A percentile compares a stretch with the other conserved stretches of the same genome.
Conservation (phyloP, 106 monocot genomes). For the Hemerocallis citrina region DNA sequence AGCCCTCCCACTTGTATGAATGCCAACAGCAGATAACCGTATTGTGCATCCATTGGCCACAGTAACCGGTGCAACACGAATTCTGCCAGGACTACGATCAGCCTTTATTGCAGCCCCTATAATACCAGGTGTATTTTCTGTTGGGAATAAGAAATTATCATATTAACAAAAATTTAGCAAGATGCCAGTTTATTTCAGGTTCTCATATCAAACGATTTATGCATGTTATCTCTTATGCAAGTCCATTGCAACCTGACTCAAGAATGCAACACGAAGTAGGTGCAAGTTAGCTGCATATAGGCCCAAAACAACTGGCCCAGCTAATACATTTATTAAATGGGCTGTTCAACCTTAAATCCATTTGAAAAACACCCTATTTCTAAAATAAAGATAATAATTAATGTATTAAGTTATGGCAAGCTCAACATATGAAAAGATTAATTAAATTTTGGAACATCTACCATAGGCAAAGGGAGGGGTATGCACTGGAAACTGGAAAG, state of each 20-base stretch:
- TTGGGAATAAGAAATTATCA: constrained; percentile 5
- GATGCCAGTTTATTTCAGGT: not conserved
- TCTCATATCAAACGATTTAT: not conserved
- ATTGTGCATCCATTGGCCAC: constrained; percentile 68
- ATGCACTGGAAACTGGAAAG: no score
- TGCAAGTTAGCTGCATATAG: not conserved
- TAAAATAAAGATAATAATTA: no score
- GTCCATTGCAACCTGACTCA: not conserved
- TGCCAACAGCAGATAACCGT: constrained; percentile 68
- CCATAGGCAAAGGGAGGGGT: no score
- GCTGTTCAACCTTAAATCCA: no score
- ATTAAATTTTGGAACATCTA: no score
- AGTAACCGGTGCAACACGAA: constrained; percentile 44
- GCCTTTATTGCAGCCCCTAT: constrained; percentile 54
- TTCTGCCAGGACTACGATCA: constrained; percentile 40
- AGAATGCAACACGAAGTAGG: not conserved
- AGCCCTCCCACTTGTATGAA: constrained; percentile 47
- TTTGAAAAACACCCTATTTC: no score
- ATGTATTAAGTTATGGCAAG: no score
- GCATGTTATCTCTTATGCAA: not conserved
- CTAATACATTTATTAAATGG: not conserved
- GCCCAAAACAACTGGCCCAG: not conserved
- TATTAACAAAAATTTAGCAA: not conserved
- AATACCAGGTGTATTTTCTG: constrained; percentile 54
- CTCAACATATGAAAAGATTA: no score